phyloP scores from a whole-genome alignment of 1,284 basidiomycete genomes.

The Ceraceosorus guamensis region DNA sequence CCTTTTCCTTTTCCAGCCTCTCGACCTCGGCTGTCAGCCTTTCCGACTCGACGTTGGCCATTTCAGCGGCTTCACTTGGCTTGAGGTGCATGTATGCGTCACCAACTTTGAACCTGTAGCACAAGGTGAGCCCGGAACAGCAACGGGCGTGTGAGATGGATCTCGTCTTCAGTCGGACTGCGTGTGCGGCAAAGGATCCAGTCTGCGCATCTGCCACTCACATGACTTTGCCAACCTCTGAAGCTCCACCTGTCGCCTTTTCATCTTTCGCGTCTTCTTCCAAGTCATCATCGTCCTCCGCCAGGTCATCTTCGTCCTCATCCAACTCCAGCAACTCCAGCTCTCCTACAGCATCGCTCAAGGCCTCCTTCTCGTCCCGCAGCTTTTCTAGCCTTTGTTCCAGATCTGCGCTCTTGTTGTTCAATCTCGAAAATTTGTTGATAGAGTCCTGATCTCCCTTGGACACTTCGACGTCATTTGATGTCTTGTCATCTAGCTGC shows the following conservation, averaged over 20 bases:
- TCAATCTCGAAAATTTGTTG: constrained; percentile 74
- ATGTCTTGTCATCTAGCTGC: constrained; percentile 51
- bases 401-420: constrained; percentile 66
- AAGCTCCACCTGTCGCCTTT: not conserved
- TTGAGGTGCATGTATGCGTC: too few species aligned
- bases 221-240: too few species aligned
- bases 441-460: constrained; percentile 85
- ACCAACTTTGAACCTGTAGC: too few species aligned
- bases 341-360: constrained; percentile 79
- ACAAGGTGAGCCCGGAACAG: too few species aligned
- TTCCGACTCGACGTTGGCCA: too few species aligned
- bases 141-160: too few species aligned
- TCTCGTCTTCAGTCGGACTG: too few species aligned
- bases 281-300: not conserved
- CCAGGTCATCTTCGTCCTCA: not conserved
- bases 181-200: too few species aligned
- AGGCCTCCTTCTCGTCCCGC: constrained; percentile 70
- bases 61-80: too few species aligned
- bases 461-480: constrained; percentile 75
- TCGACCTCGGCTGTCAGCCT: not conserved
- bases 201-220: too few species aligned
- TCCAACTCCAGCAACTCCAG: constrained; percentile 73
- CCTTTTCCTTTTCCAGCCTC: not conserved
- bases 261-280: not conserved
- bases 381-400: constrained; percentile 56